Evolutionary conservation across 1,284 basidiomycete species (phyloP), one percentile per base, ranked within the genome.

Genomic region (Xerocomus nothofagi): DNA sequence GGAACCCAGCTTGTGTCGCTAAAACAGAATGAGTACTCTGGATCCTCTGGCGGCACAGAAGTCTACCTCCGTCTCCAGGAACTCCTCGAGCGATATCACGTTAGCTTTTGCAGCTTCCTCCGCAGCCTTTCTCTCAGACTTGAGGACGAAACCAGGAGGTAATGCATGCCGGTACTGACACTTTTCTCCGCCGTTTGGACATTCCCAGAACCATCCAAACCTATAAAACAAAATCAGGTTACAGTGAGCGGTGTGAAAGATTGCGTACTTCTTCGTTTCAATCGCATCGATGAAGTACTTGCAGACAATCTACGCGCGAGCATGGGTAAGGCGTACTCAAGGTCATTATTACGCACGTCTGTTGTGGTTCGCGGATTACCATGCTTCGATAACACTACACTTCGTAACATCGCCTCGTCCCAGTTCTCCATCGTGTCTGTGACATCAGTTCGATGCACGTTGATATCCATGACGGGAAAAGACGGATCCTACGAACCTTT

Each of bases 261-360:
- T 60, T 66, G 73, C 78, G 51, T 75, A 94, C 81, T 92, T 93
- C 66, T 92, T 86, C 11, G 81, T 79, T 69, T 99, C 97, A 66
- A 99, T 97, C 23, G 96, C 97, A 65, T 98, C 88, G 57, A 99
- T 89, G 67, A 99, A 99, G 73, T 76, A 86, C 73, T 96, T 98
- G 85, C 96, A 98, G 9, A 98, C 95, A 63, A 98, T 97, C 92
- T 93, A 58, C 15, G 45, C 17, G 43, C 26, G 32, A 32, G 42
- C 17, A 37, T 39, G 53, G 59, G 32, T 39, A 37, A 45, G 32
- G 26, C 29, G 15, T 39, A 45, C 26, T 42, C 37, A 44, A 38
- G 9, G 11, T 0, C 15, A 31, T 24, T 27, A 56, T n/a, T 21
- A 65, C 86, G 53, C 64, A 93, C 91, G 68, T 97, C 94, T 38